phyloP scores from a whole-genome alignment of 139 green algal genomes.

The Chlorella vulgaris region DNA sequence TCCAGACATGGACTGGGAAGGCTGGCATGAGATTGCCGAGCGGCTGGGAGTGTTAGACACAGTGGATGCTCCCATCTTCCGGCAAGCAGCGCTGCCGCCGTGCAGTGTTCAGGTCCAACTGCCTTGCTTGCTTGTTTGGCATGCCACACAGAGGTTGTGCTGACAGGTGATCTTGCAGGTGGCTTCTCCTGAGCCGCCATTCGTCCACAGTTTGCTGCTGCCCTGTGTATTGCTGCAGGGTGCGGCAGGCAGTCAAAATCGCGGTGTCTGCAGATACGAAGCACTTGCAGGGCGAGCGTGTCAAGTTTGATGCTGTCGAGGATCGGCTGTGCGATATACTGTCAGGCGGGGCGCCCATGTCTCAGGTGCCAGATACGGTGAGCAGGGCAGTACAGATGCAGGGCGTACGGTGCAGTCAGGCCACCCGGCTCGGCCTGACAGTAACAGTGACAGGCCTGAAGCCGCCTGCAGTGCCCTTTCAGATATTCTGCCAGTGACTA shows the following conservation, averaged over 20 bases:
- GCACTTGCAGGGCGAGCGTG: slow-evolving; percentile 2
- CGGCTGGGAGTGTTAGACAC: neutral
- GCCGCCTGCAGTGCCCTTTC: too few relatives aligned
- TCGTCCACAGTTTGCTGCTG: neutral
- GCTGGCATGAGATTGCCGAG: neutral
- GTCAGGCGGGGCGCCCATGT: slow-evolving; percentile 7
- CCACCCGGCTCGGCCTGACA: too few relatives aligned
- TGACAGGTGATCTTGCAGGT: too few relatives aligned
- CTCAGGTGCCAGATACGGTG: slow-evolving; percentile 31
- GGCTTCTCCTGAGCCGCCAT: neutral
- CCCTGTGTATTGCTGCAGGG: neutral
- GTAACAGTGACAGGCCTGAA: too few relatives aligned
- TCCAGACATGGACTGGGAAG: slow-evolving; percentile 11
- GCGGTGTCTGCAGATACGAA: slow-evolving; percentile 8
- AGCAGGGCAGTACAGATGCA: neutral
- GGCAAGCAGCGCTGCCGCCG: too few relatives aligned
- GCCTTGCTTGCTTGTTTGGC: neutral
- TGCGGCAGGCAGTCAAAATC: slow-evolving; percentile 19
- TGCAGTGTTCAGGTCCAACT: too few relatives aligned
- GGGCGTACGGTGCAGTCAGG: neutral
- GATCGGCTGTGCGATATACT: slow-evolving; percentile 5
- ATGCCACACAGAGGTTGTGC: neutral
- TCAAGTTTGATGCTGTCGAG: slow-evolving; percentile 30
- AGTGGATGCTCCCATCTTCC: slow-evolving; percentile 12
- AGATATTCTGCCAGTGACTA: too few relatives aligned